Base-by-base conservation (phyloP, 2,329 filamentous ascomycete species). In the Botrytis byssoidea region DNA sequence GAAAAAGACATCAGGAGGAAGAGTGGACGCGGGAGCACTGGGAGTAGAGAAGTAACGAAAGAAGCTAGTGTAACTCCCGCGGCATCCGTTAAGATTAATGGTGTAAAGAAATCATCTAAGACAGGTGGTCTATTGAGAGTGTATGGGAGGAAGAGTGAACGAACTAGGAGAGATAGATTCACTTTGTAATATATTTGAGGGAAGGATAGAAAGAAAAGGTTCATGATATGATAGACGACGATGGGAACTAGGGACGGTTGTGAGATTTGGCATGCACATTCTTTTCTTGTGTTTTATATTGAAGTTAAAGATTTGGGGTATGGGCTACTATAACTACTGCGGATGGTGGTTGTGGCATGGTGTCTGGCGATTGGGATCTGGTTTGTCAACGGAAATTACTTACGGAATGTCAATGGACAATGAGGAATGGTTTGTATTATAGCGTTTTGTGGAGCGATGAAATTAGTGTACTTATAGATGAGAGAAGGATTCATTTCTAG, bases 1-100 rank as follows among this genome's bases (percentile, higher is more conserved):
- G 93, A 95, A 81, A 76, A 74, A 37, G 70, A 57, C 10, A 74
- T 76, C 35, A 74, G 79, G 18, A 79, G 78, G 75, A 68, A 75
- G 35, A 60, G 22, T 42, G 77, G 75, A 63, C 61, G 76, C 8
- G 75, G 75, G 63, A 67, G 55, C 18, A 77, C 75, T 12, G 78
- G 72, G 7, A 80, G 79, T 72, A 74, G 77, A 9, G 76, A 55
- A 7, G 71, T 67, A 5, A 78, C 78, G 20, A 73, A 76, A 70
- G 77, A 79, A 32, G 72, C 75, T 18, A 79, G 77, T 57, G 76
- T 69, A 22, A 29, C 61, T 32, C 46, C 63, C 14, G 44, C 44
- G 7, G 57, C 65, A 48, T 64, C 32, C 32, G 40, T 42, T n/a
- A 46, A 35, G 40, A 32, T 7, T 42, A 65, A 14, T 25, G 55